Evolutionary conservation across 371 early-diverging fungal species (phyloP), one percentile per base, ranked within the genome.

Genomic region (Apophysomyces ossiformis): DNA sequence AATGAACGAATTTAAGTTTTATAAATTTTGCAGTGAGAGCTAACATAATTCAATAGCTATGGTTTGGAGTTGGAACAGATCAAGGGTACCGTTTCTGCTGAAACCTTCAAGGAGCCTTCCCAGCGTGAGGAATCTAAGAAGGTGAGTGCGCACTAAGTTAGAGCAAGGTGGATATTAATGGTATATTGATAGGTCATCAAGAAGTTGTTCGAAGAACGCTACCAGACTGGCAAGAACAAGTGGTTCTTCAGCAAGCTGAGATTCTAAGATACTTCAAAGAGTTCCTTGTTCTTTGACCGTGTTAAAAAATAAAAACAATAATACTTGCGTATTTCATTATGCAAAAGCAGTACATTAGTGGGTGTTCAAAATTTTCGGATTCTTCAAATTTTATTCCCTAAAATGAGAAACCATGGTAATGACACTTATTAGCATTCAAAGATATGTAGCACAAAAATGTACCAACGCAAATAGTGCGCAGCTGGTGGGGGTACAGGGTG

Each of bases 171-270:
- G 43, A 7, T 26, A 36, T 11, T 45, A 1, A 21, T 37, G 58
- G 46, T 11, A 32, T 37, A 58, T 3, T n/a, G 26, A 13, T 57
- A 80, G 81, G 90, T 90, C 68, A 85, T 98, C 86, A 95, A 92
- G 88, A 94, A 92, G 91, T 85, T 92, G 73, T 92, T 99, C 84
- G 90, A 98, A 89, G 94, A 97, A 87, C 84, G 86, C 77, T 96
- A 97, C 90, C 90, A 90, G 81, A 84, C 90, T 73, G 99, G 99
- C 81, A 97, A 97, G 93, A 96, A 96, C 95, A 96, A 95, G 93
- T 99, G 99, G 99, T 98, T 99, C 94, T 99, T 99, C 92, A 90
- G 91, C 87, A 98, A 98, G 93, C 96, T 99, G 75, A 90, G 95
- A 78, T 96, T 96, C 93, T 95, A 93, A 95, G 73, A 43, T 36